Percentiles rank a stretch among this genome's conserved stretches.
These are phyloP conservation scores for Acanthamoeba castellanii DNA, from an alignment of 208 protist species.

Conservation along the genomic window DNA sequence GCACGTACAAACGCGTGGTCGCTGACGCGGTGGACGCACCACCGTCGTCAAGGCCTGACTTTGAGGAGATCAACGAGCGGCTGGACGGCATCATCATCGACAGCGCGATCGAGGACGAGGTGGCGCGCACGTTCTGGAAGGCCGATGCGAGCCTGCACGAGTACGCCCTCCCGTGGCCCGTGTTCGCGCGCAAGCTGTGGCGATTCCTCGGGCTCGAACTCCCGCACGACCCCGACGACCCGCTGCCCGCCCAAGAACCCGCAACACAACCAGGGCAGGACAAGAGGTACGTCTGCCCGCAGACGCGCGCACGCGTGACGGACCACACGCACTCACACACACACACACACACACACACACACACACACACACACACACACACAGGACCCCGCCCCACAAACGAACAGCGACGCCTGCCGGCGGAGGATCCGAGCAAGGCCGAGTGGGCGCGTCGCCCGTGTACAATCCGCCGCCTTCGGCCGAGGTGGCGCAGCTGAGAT, in stretches of 20 bases:
- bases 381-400: slow-evolving; percentile 18
- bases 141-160: slow-evolving; percentile 10
- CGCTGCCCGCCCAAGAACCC: background rate
- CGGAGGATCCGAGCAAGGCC: background rate
- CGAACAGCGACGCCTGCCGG: background rate
- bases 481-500: slow-evolving; percentile 43
- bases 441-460: background rate
- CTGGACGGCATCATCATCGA: slow-evolving; percentile 37
- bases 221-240: slow-evolving; percentile 47
- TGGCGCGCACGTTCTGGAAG: slow-evolving; percentile 40
- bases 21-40: background rate
- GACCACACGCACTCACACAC: too few relatives aligned
- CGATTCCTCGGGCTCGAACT: background rate
- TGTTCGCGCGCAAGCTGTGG: slow-evolving; percentile 48
- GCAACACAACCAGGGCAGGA: background rate
- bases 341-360: background rate
- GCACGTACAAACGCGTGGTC: background rate
- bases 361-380: background rate
- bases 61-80: slow-evolving; percentile 63
- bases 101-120: slow-evolving; percentile 13
- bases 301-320: background rate
- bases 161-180: slow-evolving; percentile 14
- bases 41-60: background rate
- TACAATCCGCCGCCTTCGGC: background rate
- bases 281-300: background rate